Base-by-base conservation (phyloP, 1,284 basidiomycete genomes). In the Xerocomus alliaceus region DNA sequence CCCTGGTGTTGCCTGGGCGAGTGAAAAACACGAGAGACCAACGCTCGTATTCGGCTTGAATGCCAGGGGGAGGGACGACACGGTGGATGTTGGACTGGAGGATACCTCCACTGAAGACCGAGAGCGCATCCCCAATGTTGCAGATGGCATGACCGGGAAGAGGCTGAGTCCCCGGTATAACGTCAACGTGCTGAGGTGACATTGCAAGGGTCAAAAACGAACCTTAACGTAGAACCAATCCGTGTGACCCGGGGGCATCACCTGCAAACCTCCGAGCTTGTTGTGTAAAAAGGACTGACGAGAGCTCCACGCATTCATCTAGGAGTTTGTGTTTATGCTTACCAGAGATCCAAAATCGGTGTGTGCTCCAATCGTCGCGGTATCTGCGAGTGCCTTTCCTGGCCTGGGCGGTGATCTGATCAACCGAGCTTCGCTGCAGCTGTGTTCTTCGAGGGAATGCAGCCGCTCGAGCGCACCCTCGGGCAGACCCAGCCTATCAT, bases 181-280 rank as follows among this genome's bases (percentile, higher is more conserved):
- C 26, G 54, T 62, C 35, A 56, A 34, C 22, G 10, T 20, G 32
- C 12, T 15, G 5, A 32, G 9, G 13, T 15, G 28, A 31, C 8
- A 10, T 13, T 12, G 18, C 18, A 17, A 37, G 11, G 20, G n/a
- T 10, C 20, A 26, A 15, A 45, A 12, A 46, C 46, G 13, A 54
- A 87, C 87, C 78, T 83, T 83, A 61, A 91, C 80, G 63, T 90
- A 91, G 66, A 86, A 85, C 90, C 90, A 92, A 26, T 81, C 74
- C n/a, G 84, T 80, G 13, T 82, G 77, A 4, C 85, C 86, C 0
- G 88, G 88, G 1, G 83, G 82, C 44, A 90, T 79, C 1, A 91
- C 88, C 67, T 92, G 90, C 9, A 92, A 76, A 0, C 90, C 90
- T 5, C 90, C 90, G 0, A 92, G 81, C 18, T 83, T 83, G 71